Evolutionary conservation across 2,329 filamentous ascomycete species (phyloP).

Genomic region (Blastomyces silverae): DNA sequence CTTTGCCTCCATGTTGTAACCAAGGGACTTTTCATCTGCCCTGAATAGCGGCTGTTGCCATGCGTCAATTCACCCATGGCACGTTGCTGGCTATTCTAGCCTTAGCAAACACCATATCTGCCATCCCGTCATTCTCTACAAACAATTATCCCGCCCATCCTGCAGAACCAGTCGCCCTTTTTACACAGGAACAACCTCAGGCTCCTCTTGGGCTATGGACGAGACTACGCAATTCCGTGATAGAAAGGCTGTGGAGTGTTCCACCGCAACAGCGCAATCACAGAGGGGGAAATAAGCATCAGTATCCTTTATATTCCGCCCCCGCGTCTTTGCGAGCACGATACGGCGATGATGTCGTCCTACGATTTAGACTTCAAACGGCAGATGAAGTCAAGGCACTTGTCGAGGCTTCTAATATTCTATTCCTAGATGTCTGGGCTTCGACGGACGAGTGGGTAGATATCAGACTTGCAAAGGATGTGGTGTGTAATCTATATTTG

Average conservation of each 20-base stretch:
- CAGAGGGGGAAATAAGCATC: constrained; percentile 19
- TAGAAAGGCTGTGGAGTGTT: constrained; percentile 41
- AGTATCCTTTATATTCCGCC: constrained; percentile 23
- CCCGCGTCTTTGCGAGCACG: constrained; percentile 41
- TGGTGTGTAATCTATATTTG: constrained; percentile 46
- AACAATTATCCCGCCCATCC: constrained; percentile 28
- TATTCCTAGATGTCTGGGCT: constrained; percentile 88
- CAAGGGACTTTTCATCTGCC: constrained; percentile 2
- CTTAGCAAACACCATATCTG: constrained; percentile 31
- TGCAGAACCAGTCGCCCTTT: constrained; percentile 28
- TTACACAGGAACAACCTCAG: constrained; percentile 26
- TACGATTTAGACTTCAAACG: constrained; percentile 72
- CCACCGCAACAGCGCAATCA: constrained; percentile 27
- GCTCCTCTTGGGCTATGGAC: constrained; percentile 33
- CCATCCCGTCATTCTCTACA: constrained; percentile 9
- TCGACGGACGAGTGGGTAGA: constrained; percentile 77
- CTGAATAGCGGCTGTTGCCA: not conserved
- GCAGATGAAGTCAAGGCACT: constrained; percentile 62
- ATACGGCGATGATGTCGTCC: constrained; percentile 76
- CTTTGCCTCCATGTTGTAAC: constrained; percentile 1
- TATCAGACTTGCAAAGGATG: constrained; percentile 67
- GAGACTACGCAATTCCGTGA: constrained; percentile 38
- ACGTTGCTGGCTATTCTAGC: constrained; percentile 16
- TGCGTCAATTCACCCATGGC: constrained; percentile 7
- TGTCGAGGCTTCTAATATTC: constrained; percentile 62